Evolutionary conservation across 2,329 filamentous ascomycete species (phyloP), one percentile per base, ranked within the genome.

Genomic region (Fonsecaea pedrosoi): DNA sequence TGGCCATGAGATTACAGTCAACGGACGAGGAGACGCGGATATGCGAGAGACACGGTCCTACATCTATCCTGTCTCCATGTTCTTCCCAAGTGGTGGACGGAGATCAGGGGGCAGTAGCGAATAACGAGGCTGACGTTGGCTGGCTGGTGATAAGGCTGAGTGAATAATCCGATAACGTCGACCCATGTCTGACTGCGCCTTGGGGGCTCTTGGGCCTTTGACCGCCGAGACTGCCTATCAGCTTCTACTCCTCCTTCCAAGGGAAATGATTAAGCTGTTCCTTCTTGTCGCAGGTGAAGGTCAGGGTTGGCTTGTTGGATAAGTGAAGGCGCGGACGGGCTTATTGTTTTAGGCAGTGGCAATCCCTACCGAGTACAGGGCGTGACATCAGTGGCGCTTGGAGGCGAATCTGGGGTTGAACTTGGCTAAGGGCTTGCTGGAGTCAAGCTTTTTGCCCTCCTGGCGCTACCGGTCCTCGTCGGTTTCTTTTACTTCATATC

Each of bases 121-220:
- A 54, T 15, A 50, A 21, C 42, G 13, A 54, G 34, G n/a, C 21
- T 50, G 45, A 13, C 45, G 45, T 54, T 54, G 59, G 54, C 37
- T 42, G 59, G 34, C 30, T 18, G 25, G 18, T 34, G 60, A 56
- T 62, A 62, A 62, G 60, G 60, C 60, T 62, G 60, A 62, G 50
- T 35, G 18, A 55, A 30, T 12, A 2, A 21, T 50, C 13, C 18
- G 13, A 48, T 32, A 13, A 18, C 58, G 42, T 60, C 58, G 50
- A 18, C 54, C 30, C 15, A 15, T 37, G 30, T 6, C 30, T 32
- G 30, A 32, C 4, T 32, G 30, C 30, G 30, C 30, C 0, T 32
- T 32, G 30, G 30, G 4, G 30, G 30, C 15, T n/a, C 1, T 55
- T 34, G 34, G 30, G 18, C 25, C 15, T 55, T 15, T 48, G 34